These are phyloP conservation scores for Byssothecium circinans DNA, from an alignment of 2,329 filamentous ascomycete genomes.

Conservation along the genomic window DNA sequence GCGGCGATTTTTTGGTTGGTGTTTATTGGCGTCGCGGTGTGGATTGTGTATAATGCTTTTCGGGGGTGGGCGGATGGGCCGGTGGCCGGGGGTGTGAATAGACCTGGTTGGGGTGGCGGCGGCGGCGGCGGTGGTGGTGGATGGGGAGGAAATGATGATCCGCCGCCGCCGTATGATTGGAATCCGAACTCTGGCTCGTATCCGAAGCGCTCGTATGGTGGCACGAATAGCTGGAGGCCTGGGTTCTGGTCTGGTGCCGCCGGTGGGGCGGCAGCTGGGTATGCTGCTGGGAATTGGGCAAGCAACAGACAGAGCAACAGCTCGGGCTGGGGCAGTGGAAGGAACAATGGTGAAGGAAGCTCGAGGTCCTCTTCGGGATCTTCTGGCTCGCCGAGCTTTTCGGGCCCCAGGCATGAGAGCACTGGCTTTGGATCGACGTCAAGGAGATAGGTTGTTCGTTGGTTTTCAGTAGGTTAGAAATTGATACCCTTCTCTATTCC, in stretches of 20 bases:
- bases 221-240: conserved; percentile 62
- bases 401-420: conserved; percentile 62
- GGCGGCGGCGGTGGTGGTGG: conserved; percentile 47
- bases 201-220: conserved; percentile 14
- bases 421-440: conserved; percentile 73
- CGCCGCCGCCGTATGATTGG: conserved; percentile 54
- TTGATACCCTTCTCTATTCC: conserved; percentile 31
- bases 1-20: conserved; percentile 60
- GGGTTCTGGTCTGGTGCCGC: conserved; percentile 78
- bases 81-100: conserved; percentile 24
- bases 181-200: conserved; percentile 31
- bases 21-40: conserved; percentile 62
- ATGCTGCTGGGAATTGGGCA: conserved; percentile 53
- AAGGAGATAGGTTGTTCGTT: conserved; percentile 28
- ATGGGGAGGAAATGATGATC: conserved; percentile 46
- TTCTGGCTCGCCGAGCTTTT: conserved; percentile 37
- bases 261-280: conserved; percentile 66
- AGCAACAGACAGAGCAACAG: conserved; percentile 48
- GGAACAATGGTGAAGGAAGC: conserved; percentile 43
- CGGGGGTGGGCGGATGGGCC: conserved; percentile 26
- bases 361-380: conserved; percentile 38
- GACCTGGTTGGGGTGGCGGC: conserved; percentile 43
- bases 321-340: conserved; percentile 33
- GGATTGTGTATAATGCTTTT: conserved; percentile 64
- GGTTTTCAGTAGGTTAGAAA: conserved; percentile 22